These are phyloP conservation scores for Penicillium janthinellum DNA, from an alignment of 2,329 filamentous ascomycete genomes.

Conservation along the genomic window DNA sequence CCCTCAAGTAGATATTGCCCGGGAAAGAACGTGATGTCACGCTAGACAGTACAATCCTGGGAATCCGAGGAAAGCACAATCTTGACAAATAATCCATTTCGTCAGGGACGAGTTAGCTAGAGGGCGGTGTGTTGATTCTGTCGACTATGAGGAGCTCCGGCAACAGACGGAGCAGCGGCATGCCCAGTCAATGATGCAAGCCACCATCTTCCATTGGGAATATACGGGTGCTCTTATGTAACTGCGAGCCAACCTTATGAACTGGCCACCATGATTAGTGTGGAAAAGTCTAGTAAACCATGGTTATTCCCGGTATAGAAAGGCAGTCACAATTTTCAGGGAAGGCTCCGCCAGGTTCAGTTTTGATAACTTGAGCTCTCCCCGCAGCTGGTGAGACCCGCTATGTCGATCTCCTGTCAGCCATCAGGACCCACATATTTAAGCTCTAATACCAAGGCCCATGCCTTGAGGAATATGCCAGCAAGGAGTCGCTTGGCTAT, in stretches of 20 bases:
- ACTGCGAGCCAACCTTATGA: neutral
- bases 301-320: neutral
- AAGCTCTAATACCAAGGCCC: neutral
- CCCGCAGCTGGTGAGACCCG: conserved; percentile 1
- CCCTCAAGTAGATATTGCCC: neutral
- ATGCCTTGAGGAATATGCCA: neutral
- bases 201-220: neutral
- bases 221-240: neutral
- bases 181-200: conserved; percentile 12
- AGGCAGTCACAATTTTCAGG: conserved; percentile 2
- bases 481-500: neutral
- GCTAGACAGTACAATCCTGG: neutral
- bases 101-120: neutral
- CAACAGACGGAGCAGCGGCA: conserved; percentile 1
- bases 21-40: conserved; percentile 5
- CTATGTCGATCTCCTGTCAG: neutral
- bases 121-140: neutral
- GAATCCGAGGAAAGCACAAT: neutral
- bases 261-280: neutral
- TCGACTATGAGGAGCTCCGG: neutral
- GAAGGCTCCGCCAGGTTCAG: neutral
- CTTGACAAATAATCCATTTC: neutral
- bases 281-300: too few species aligned
- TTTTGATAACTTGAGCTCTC: neutral
- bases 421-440: neutral